Conservation (phyloP, 768 basidiomycete genomes). For the Kwoniella mangroviensis region DNA sequence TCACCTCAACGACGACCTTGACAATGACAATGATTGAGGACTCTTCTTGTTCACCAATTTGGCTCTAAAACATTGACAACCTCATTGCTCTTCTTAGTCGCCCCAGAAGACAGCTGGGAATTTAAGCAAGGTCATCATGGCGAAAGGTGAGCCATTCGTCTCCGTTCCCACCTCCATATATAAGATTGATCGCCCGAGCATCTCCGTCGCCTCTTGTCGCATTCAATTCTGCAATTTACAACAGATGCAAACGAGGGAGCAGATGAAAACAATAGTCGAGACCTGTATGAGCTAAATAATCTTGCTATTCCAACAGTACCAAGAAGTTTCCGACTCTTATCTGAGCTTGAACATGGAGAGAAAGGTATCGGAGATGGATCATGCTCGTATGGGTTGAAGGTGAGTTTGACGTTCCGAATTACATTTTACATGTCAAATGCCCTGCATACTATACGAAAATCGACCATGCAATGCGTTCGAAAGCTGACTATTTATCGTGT, state of each 20-base stretch:
- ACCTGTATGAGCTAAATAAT: not conserved
- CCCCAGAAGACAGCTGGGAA: too few species aligned
- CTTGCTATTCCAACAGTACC: slow-evolving; percentile 69
- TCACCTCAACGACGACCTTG: not conserved
- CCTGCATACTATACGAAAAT: too few species aligned
- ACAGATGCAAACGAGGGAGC: too few species aligned
- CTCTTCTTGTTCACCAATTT: too few species aligned
- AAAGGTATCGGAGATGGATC: slow-evolving; percentile 98
- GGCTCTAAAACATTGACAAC: too few species aligned
- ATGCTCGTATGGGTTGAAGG: slow-evolving; percentile 91
- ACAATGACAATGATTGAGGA: too few species aligned
- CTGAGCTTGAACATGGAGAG: slow-evolving; percentile 99
- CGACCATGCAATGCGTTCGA: not conserved
- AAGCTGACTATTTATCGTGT: not conserved
- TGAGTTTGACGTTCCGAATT: slow-evolving; percentile 26
- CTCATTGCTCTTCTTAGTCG: too few species aligned
- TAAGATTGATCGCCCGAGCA: slow-evolving; percentile 64
- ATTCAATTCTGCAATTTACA: too few species aligned
- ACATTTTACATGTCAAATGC: not conserved
- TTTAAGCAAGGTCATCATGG: slow-evolving; percentile 12
- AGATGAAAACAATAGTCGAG: too few species aligned
- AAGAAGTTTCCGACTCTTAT: slow-evolving; percentile 92
- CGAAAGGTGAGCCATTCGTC: slow-evolving; percentile 6
- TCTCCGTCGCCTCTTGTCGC: not conserved
- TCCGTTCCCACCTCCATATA: not conserved